These are phyloP conservation scores for Trebouxia gelatinosa DNA, from an alignment of 163 green algal genomes.

Conservation along the genomic window DNA sequence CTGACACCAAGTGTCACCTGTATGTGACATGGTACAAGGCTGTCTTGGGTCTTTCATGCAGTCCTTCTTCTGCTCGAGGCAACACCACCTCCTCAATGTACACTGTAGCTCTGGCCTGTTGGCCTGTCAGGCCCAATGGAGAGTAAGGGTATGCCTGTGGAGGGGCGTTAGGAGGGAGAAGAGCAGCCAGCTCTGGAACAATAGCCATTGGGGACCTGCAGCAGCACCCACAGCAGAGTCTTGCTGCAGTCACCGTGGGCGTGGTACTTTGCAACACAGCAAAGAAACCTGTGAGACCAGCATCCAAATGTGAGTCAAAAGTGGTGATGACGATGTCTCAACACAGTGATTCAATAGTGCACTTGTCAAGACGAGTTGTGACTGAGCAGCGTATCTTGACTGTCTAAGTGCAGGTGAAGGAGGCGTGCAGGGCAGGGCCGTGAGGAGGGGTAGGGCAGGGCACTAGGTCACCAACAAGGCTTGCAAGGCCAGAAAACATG, in stretches of 20 bases:
- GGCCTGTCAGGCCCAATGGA: constrained; percentile 37
- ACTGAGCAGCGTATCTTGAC: not conserved
- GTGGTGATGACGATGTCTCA: not conserved
- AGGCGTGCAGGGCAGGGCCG: too few species aligned
- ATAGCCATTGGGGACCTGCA: constrained; percentile 22
- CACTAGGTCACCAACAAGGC: too few species aligned
- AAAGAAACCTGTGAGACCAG: not conserved
- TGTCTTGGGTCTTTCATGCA: constrained; percentile 1
- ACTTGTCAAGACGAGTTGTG: not conserved
- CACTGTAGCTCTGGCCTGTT: constrained; percentile 41
- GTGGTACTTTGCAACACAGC: not conserved
- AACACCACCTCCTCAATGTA: constrained; percentile 49
- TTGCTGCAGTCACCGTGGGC: not conserved
- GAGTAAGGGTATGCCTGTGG: not conserved
- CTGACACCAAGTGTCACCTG: not conserved
- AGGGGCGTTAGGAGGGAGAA: constrained; percentile 15
- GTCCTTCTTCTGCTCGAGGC: constrained; percentile 11
- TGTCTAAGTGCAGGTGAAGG: not conserved
- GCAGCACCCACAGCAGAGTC: not conserved
- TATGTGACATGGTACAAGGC: constrained; percentile 38
- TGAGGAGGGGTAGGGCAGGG: too few species aligned
- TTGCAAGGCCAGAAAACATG: too few species aligned
- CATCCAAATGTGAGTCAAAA: not conserved
- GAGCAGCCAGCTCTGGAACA: constrained; percentile 10
- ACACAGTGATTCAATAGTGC: not conserved